Conservation (phyloP, 2,329 filamentous ascomycete genomes). For the Neoarthrinium moseri region DNA sequence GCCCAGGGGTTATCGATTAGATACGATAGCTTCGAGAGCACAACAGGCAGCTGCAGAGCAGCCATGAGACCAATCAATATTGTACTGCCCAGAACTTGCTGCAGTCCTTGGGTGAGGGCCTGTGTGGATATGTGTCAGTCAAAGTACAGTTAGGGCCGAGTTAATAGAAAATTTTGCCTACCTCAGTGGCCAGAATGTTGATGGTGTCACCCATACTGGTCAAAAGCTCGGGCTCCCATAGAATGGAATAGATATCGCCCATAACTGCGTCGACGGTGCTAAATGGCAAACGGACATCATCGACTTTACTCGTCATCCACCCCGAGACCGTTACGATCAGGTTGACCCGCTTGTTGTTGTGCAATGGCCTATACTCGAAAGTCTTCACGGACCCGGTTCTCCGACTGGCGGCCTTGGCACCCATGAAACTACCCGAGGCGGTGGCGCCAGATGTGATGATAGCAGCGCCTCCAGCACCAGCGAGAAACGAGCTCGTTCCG, state of each 20-base stretch:
- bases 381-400: slow-evolving; percentile 91
- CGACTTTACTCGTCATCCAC: slow-evolving; percentile 98
- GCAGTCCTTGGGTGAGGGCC: slow-evolving; percentile 93
- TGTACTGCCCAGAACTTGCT: slow-evolving; percentile 90
- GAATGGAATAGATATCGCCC: slow-evolving; percentile 95
- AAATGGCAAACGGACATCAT: slow-evolving; percentile 92
- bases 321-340: slow-evolving; percentile 92
- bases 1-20: slow-evolving; percentile 98
- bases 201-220: slow-evolving; percentile 98
- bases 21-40: slow-evolving; percentile 90
- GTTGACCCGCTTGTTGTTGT: slow-evolving; percentile 98
- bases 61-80: slow-evolving; percentile 89
- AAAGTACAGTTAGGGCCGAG: slow-evolving; percentile 25
- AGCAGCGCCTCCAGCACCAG: slow-evolving; percentile 87
- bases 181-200: slow-evolving; percentile 96
- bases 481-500: slow-evolving; percentile 85
- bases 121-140: no score
- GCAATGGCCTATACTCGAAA: slow-evolving; percentile 92
- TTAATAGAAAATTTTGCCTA: slow-evolving; percentile 41
- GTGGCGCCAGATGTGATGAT: slow-evolving; percentile 90
- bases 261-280: slow-evolving; percentile 97
- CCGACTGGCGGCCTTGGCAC: slow-evolving; percentile 78
- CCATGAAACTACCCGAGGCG: slow-evolving; percentile 83
- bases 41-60: slow-evolving; percentile 85
- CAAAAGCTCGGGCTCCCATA: slow-evolving; percentile 98